These are phyloP conservation scores for Chenopodium album DNA, from an alignment of 148 eudicot genomes.

Conservation along the genomic window DNA sequence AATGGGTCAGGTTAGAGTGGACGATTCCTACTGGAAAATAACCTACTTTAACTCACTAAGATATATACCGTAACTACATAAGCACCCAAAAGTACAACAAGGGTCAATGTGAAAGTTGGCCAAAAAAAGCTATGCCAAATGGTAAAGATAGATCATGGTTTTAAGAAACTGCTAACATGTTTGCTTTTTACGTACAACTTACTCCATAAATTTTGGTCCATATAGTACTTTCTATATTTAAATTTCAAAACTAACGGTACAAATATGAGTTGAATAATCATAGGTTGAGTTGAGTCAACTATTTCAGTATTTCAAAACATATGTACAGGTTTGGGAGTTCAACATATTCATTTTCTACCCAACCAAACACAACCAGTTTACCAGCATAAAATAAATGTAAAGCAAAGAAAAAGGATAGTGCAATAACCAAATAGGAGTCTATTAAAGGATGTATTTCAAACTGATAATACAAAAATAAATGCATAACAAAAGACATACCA, in stretches of 20 bases:
- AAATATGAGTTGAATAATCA: background rate
- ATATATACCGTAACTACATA: background rate
- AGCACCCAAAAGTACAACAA: background rate
- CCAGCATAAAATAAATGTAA: background rate
- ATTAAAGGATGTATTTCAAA: background rate
- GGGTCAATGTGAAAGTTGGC: background rate
- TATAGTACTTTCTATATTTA: too few species aligned
- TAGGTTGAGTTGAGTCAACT: background rate
- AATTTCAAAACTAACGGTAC: background rate
- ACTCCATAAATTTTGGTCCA: background rate
- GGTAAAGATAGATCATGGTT: background rate
- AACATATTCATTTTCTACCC: background rate
- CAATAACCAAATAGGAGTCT: too few species aligned
- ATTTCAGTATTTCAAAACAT: background rate
- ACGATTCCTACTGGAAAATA: background rate
- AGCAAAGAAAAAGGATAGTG: constrained; percentile 9
- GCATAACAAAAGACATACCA: constrained; percentile 48
- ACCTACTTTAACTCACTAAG: background rate
- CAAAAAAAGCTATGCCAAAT: background rate
- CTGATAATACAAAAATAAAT: background rate
- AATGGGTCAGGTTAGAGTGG: background rate
- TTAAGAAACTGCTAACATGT: background rate
- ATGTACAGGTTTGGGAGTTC: background rate
- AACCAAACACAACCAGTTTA: background rate
- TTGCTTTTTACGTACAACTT: background rate